Base-by-base conservation (phyloP, 2,329 filamentous ascomycete genomes). In the Diaporthe ampelina region DNA sequence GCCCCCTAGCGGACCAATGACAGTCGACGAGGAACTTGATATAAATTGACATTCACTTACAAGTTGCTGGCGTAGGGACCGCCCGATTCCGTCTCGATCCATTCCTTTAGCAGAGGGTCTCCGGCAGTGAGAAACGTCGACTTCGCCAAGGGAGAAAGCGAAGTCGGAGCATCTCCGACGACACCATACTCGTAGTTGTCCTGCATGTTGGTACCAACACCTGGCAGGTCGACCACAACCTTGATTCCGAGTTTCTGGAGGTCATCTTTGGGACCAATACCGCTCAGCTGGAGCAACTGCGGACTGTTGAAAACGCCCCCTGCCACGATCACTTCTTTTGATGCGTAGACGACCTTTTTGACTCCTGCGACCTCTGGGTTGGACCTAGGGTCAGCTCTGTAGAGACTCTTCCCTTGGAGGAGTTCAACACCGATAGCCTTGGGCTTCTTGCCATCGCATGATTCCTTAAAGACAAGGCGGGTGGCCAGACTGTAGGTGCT, bases 301-400 rank as follows among this genome's bases (percentile, higher is more conserved):
- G 88, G 88, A 4, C 85, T 85, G 78, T 88, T 87, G 78, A 88
- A 87, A 3, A 84, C 81, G 17, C 88, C 88, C 1, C 85, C 86
- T 0, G 85, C 84, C 15, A 89, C 74, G 54, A 90, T 88, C 21
- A 90, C 84, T 76, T 89, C 88, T 32, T 82, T 82, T 24, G 76
- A 76, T 8, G 81, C 80, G 21, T 75, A 77, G 19, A 78, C 79
- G 2, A 76, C 78, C 21, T 78, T 78, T 37, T 75, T 75, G 6
- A 78, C 74, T 21, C 82, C 82, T 48, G 78, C 79, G 11, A 80
- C 81, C 11, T 76, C 78, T 4, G 82, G 79, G 15, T 81, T 79
- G 58, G 74, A 75, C 26, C 81, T 78, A 52, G 79, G 80, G 67
- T 83, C 82, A 17, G 81, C 82, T 45, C 80, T 77, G 73, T 84